A percentile compares a stretch with the other conserved stretches of the same genome.
phyloP scores from a whole-genome alignment of 805 yeast genomes.

The Lachancea quebecensis region DNA sequence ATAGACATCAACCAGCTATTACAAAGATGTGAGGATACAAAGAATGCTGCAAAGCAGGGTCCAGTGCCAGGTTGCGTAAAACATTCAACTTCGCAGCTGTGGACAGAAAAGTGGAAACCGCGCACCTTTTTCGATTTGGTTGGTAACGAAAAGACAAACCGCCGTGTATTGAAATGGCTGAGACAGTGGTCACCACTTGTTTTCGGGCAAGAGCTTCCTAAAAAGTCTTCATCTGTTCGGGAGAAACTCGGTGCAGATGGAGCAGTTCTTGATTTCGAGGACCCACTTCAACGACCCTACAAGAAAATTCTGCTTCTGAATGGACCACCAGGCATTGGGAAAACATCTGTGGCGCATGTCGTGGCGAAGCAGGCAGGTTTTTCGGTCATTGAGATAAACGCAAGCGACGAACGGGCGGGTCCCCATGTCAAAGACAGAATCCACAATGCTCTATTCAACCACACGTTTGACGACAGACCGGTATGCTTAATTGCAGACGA shows the following conservation, averaged over 20 bases:
- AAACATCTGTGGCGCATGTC: constrained; percentile 81
- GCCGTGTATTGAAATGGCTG: constrained; percentile 56
- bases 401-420: constrained; percentile 71
- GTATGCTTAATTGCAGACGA: constrained; percentile 84
- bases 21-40: constrained; percentile 27
- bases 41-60: neutral
- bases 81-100: constrained; percentile 16
- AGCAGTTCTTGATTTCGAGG: constrained; percentile 22
- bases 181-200: constrained; percentile 60
- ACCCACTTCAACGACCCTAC: constrained; percentile 52
- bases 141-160: constrained; percentile 61
- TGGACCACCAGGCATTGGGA: constrained; percentile 94
- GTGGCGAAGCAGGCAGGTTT: constrained; percentile 79
- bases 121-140: constrained; percentile 53
- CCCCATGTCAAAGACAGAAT: constrained; percentile 48
- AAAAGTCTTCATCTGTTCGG: constrained; percentile 5
- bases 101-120: constrained; percentile 70
- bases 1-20: constrained; percentile 34
- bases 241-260: neutral
- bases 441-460: constrained; percentile 55
- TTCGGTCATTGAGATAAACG: constrained; percentile 76
- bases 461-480: constrained; percentile 64
- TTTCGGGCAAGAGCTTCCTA: constrained; percentile 39
- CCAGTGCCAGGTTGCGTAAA: neutral
- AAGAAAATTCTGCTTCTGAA: constrained; percentile 64